Percentiles rank a stretch among this genome's conserved stretches.
phyloP scores from a whole-genome alignment of 1,284 basidiomycete species.

The Puccinia horiana region DNA sequence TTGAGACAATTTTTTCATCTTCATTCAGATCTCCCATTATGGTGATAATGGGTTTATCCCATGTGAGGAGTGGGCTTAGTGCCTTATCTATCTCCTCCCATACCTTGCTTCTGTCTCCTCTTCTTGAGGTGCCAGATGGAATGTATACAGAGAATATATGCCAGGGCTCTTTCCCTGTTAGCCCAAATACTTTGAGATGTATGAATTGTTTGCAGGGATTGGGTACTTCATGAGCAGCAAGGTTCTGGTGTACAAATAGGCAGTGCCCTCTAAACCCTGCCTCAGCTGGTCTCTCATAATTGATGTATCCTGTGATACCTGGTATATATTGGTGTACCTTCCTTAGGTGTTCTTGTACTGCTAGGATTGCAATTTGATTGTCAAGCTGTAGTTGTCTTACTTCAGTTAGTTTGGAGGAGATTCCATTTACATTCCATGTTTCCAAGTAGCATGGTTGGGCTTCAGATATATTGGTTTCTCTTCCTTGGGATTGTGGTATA shows the following conservation, averaged over 20 bases:
- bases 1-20: background rate
- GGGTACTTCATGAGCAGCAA: background rate
- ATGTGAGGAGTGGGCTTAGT: too few relatives aligned
- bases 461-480: background rate
- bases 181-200: conserved; percentile 12
- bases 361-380: background rate
- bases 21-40: background rate
- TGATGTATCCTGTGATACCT: background rate
- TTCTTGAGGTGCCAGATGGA: background rate
- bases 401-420: background rate
- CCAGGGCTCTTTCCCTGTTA: background rate
- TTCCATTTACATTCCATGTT: conserved; percentile 10
- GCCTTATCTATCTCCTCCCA: too few relatives aligned
- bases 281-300: background rate
- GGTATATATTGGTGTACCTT: background rate
- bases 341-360: conserved; percentile 11
- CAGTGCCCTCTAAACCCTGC: conserved; percentile 6
- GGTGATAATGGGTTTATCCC: too few relatives aligned
- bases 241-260: background rate
- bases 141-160: background rate
- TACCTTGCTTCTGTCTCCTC: background rate
- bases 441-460: background rate
- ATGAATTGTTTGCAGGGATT: background rate
- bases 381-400: background rate
- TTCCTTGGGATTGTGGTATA: too few relatives aligned